phyloP scores from a whole-genome alignment of 345 rosid genomes.

The Laguncularia racemosa region DNA sequence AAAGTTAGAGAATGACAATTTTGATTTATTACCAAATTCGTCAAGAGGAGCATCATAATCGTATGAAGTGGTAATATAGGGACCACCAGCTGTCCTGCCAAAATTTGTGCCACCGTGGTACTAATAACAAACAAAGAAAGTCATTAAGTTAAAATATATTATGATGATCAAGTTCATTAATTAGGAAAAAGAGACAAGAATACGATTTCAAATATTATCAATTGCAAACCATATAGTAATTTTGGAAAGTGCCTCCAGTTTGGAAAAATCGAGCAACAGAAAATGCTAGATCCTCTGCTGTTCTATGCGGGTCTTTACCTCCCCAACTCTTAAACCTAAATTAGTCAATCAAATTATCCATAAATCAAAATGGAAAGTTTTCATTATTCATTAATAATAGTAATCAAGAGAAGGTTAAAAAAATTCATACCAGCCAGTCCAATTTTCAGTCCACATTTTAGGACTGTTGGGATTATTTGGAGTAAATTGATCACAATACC shows the following conservation, averaged over 20 bases:
- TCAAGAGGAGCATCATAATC: constrained; percentile 37
- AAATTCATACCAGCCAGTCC: constrained; percentile 33
- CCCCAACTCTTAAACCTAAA: constrained; percentile 35
- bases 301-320: constrained; percentile 21
- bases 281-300: constrained; percentile 39
- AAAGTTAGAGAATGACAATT: no score
- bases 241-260: constrained; percentile 27
- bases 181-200: background rate
- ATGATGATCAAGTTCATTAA: background rate
- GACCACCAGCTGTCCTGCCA: constrained; percentile 36
- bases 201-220: background rate
- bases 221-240: constrained; percentile 34
- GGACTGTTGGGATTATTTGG: constrained; percentile 29
- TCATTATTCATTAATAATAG: background rate
- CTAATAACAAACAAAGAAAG: constrained; percentile 3
- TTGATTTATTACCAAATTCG: constrained; percentile 44
- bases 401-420: background rate
- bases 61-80: constrained; percentile 29
- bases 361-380: background rate
- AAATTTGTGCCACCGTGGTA: constrained; percentile 46
- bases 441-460: constrained; percentile 41
- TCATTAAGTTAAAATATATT: no score
- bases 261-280: constrained; percentile 32
- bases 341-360: background rate
- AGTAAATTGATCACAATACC: constrained; percentile 25